Conservation (phyloP, 179 eudicot genomes). For the Drosera spatulata region DNA sequence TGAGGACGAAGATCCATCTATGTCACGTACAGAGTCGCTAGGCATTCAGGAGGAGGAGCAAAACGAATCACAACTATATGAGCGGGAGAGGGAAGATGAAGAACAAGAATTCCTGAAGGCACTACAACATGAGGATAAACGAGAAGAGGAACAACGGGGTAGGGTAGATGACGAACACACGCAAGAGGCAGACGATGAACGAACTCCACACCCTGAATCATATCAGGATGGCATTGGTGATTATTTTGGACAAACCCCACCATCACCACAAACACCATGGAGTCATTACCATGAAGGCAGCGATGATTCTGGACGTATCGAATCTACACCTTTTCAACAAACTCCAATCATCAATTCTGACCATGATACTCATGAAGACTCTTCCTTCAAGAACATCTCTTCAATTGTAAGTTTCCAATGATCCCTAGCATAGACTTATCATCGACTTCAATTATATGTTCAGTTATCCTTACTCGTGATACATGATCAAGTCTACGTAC, state of each 20-base stretch:
- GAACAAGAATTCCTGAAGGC: neutral
- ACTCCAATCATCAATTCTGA: constrained; percentile 21
- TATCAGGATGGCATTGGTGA: constrained; percentile 17
- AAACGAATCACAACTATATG: neutral
- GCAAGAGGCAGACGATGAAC: constrained; percentile 9
- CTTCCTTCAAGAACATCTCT: constrained; percentile 24
- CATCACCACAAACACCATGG: constrained; percentile 12
- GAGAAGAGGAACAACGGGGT: neutral
- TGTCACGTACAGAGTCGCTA: neutral
- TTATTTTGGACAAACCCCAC: constrained; percentile 17
- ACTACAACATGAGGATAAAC: neutral
- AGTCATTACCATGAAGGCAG: constrained; percentile 19
- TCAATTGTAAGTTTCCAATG: constrained; percentile 35
- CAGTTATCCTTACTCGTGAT: too few relatives aligned
- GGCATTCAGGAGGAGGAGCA: neutral
- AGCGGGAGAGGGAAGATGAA: neutral
- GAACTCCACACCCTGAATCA: constrained; percentile 5
- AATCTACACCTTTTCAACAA: constrained; percentile 24
- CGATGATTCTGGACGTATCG: constrained; percentile 24
- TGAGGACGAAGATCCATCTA: neutral
- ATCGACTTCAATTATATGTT: too few relatives aligned
- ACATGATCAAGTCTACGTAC: neutral
- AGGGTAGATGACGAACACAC: constrained; percentile 3
- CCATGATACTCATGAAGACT: constrained; percentile 14
- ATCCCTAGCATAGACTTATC: neutral